phyloP scores from a whole-genome alignment of 2,329 filamentous ascomycete species.

The Teratosphaeria epicoccoides region DNA sequence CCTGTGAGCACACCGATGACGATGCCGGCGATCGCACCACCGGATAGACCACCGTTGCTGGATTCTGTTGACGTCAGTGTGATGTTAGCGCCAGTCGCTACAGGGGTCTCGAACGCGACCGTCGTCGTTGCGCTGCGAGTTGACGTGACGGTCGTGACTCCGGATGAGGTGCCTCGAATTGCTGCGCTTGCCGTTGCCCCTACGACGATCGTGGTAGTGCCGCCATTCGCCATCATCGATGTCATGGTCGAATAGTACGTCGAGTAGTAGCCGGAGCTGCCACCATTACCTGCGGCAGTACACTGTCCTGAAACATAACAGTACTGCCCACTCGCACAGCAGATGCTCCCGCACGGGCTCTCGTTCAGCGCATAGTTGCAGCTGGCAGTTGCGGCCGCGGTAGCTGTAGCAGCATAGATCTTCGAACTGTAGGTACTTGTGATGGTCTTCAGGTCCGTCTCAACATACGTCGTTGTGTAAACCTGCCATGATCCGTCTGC shows the following conservation, averaged over 20 bases:
- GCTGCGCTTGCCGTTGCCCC: constrained; percentile 44
- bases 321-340: constrained; percentile 60
- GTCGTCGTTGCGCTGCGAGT: constrained; percentile 38
- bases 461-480: constrained; percentile 47
- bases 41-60: constrained; percentile 40
- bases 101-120: constrained; percentile 40
- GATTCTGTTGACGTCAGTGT: constrained; percentile 27
- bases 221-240: constrained; percentile 31
- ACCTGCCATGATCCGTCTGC: constrained; percentile 42
- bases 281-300: constrained; percentile 41
- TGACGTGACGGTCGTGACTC: constrained; percentile 42
- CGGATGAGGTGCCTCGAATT: constrained; percentile 42
- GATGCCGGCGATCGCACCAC: constrained; percentile 69
- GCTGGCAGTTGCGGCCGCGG: constrained; percentile 17
- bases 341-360: constrained; percentile 55
- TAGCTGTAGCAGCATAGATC: constrained; percentile 16
- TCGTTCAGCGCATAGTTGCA: constrained; percentile 42
- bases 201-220: constrained; percentile 32
- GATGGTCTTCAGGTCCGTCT: constrained; percentile 42
- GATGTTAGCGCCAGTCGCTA: constrained; percentile 42
- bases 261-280: constrained; percentile 36
- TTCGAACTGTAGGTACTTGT: constrained; percentile 46
- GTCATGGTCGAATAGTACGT: constrained; percentile 27
- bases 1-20: constrained; percentile 64
- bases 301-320: constrained; percentile 53